Conservation (phyloP, 768 basidiomycete genomes). For the Collybiopsis luxurians region DNA sequence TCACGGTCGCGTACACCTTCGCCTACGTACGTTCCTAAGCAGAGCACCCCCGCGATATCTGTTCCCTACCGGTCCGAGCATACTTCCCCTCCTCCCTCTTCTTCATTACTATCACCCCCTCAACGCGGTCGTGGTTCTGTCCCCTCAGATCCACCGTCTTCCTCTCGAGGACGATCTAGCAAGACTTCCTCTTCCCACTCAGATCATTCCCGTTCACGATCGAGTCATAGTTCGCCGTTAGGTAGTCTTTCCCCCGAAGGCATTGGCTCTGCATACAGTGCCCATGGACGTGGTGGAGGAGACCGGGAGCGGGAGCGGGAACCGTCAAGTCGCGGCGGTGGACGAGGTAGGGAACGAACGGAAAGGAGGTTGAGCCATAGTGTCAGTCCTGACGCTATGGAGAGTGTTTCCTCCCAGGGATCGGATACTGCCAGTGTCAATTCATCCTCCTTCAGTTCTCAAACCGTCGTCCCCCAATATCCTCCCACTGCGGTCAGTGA, state of each 20-base stretch:
- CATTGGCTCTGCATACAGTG: conserved; percentile 2
- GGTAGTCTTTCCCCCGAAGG: conserved; percentile 29
- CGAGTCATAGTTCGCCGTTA: conserved; percentile 21
- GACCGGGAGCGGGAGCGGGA: conserved; percentile 23
- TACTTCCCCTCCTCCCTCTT: conserved; percentile 10
- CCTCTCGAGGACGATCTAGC: conserved; percentile 51
- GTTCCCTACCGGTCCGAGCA: conserved; percentile 18
- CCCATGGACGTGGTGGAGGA: conserved; percentile 23
- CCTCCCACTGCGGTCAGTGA: neutral
- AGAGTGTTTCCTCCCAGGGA: conserved; percentile 19
- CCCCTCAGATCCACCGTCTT: conserved; percentile 14
- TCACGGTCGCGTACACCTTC: conserved; percentile 47
- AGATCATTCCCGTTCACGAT: conserved; percentile 39
- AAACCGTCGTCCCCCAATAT: neutral
- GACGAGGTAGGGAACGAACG: conserved; percentile 41
- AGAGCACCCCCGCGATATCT: conserved; percentile 7
- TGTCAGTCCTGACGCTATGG: conserved; percentile 33
- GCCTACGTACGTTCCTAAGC: conserved; percentile 18
- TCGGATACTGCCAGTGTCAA: conserved; percentile 21
- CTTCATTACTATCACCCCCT: conserved; percentile 11
- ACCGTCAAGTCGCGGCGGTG: conserved; percentile 26
- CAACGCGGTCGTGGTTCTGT: conserved; percentile 10
- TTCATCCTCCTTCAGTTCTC: neutral
- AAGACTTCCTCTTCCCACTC: conserved; percentile 53
- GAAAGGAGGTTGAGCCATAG: conserved; percentile 37